Conservation (phyloP, 345 rosid genomes). For the Streptanthus diversifolius region DNA sequence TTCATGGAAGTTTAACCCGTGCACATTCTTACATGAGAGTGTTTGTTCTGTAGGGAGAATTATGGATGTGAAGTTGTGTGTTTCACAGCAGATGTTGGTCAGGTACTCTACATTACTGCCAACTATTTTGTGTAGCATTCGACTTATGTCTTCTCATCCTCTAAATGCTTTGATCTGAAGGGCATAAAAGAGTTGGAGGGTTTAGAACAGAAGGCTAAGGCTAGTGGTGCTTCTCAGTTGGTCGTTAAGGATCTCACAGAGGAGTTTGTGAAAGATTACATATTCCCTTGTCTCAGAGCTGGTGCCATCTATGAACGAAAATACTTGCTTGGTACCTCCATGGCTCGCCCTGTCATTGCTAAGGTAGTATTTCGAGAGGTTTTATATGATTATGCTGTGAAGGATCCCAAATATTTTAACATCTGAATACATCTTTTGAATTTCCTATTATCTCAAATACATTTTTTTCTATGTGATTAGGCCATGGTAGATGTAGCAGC, state of each 20-base stretch:
- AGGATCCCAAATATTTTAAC: background rate
- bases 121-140: background rate
- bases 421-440: background rate
- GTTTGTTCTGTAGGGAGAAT: slow-evolving; percentile 55
- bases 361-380: slow-evolving; percentile 41
- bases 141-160: background rate
- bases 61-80: slow-evolving; percentile 99
- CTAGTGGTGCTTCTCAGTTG: slow-evolving; percentile 92
- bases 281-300: slow-evolving; percentile 89
- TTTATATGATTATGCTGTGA: background rate
- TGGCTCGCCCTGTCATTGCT: slow-evolving; percentile 99
- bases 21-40: background rate
- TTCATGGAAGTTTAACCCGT: background rate
- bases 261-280: slow-evolving; percentile 85
- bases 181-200: slow-evolving; percentile 88
- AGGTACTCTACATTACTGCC: slow-evolving; percentile 45
- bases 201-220: slow-evolving; percentile 86
- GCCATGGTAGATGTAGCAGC: slow-evolving; percentile 99
- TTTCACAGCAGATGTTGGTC: slow-evolving; percentile 99
- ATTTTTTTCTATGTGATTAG: slow-evolving; percentile 36
- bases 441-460: background rate
- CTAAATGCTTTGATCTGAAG: slow-evolving; percentile 37
- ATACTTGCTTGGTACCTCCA: slow-evolving; percentile 93
- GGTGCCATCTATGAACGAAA: slow-evolving; percentile 93
- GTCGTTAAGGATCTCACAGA: slow-evolving; percentile 87